Base-by-base conservation (phyloP, 2,329 filamentous ascomycete genomes). In the Phyllosticta ampelicida region DNA sequence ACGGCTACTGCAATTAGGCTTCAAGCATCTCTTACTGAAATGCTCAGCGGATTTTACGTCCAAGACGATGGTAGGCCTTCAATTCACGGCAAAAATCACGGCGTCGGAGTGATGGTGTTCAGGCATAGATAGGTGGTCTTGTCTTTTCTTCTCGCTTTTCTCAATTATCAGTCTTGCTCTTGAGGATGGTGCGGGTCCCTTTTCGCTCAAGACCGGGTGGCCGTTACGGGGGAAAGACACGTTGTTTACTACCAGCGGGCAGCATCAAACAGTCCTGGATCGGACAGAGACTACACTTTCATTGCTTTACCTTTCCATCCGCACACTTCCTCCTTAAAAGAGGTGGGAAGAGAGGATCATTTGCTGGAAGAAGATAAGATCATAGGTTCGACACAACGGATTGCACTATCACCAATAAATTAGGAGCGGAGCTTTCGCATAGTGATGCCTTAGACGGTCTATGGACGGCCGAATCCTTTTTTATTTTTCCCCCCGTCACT, bases 61-160 rank as follows among this genome's bases (percentile, higher is more conserved):
- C 36, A 26, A 2, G 36, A 44, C 13, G 36, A 16, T 44, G 36
- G 36, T 44, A 44, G 36, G 13, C 36, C 36, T 44, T 16, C 13
- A 44, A n/a, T 44, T 44, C 16, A 44, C 36, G 36, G 36, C 36
- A 58, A 58, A 54, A 58, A 51, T 51, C 21, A 58, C 21, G 56
- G 56, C 56, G 56, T 58, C 54, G 49, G 26, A 52, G 56, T 54
- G 50, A 44, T 44, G 56, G 56, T 58, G 51, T 58, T 58, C 49
- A 36, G 44, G 52, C 52, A 54, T 58, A 58, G 56, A 58, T 19
- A 20, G 49, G 21, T 21, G 49, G 49, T 20, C 21, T 26, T 48
- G 13, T 36, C 44, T 36, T 29, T 29, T 4, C 18, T 54, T 28
- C 26, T 44, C n/a, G 36, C 36, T 44, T 44, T 44, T 36, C 53